Conservation (phyloP, 1,284 basidiomycete species). For the Apiotrichum sp. region DNA sequence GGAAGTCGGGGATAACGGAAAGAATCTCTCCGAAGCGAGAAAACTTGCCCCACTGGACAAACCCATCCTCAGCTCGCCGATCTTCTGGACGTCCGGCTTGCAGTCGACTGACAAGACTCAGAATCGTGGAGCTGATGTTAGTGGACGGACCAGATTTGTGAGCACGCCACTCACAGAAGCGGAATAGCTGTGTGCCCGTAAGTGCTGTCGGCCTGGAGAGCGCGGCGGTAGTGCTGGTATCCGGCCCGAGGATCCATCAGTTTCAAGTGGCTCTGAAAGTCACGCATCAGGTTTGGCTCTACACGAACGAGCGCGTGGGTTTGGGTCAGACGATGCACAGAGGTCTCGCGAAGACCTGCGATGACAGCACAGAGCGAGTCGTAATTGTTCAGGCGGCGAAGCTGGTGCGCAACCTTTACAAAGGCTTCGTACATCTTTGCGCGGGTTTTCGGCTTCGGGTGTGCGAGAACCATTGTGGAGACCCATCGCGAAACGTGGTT, state of each 20-base stretch:
- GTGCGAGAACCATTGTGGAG: constrained; percentile 43
- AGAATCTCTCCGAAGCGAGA: constrained; percentile 36
- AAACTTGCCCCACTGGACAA: constrained; percentile 42
- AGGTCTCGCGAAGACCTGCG: constrained; percentile 43
- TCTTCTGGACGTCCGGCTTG: constrained; percentile 35
- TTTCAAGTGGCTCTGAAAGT: constrained; percentile 37
- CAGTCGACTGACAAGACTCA: constrained; percentile 31
- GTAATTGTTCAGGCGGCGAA: constrained; percentile 47
- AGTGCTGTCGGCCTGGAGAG: constrained; percentile 35
- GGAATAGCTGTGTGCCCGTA: constrained; percentile 41
- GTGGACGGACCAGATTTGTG: too few relatives aligned
- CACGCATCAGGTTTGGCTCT: constrained; percentile 21
- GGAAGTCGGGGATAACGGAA: constrained; percentile 34
- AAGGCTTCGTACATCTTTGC: constrained; percentile 44
- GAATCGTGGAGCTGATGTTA: constrained; percentile 21
- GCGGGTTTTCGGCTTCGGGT: constrained; percentile 41
- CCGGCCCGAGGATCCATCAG: constrained; percentile 43
- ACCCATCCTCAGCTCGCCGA: constrained; percentile 27
- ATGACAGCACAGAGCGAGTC: constrained; percentile 43
- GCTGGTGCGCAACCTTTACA: constrained; percentile 38
- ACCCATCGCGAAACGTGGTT: constrained; percentile 46
- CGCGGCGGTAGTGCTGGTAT: constrained; percentile 37
- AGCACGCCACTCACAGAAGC: constrained; percentile 31
- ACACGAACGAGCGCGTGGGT: constrained; percentile 35
- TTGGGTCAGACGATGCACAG: constrained; percentile 35